Evolutionary conservation across 371 early-diverging fungal genomes (phyloP), one percentile per base, ranked within the genome.

Genomic region (Mucor mucedo): DNA sequence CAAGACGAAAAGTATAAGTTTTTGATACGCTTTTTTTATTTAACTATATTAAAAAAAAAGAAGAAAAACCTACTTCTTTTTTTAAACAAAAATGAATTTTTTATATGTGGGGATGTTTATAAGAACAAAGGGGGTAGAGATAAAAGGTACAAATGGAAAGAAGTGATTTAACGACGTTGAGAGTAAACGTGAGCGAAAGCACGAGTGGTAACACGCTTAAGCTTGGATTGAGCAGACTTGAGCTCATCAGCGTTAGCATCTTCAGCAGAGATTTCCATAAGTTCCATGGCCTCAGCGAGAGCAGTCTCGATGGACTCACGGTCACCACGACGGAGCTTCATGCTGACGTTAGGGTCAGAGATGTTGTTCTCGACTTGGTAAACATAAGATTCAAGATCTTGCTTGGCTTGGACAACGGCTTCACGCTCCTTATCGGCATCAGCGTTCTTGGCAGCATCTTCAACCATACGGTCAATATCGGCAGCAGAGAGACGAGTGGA

Each of bases 391-490:
- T 95, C 95, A 68, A 95, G 88, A 47, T 85, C 91, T 83, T 94
- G 92, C 86, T 89, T 90, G 75, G 95, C 88, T 75, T 87, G 84
- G 71, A 93, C 88, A 65, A 89, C 84, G 68, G 87, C 89, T 66
- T 90, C 91, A 66, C 88, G 89, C 67, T 83, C 88, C 73, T 89
- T 84, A 79, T 95, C 96, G 72, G 90, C 88, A 55, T 87, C 91
- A 80, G 90, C 89, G 87, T 85, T 89, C 87, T 90, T 88, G 74
- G 91, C 94, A 63, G 95, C 95, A 67, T 96, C 96, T 55, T 75
- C 60, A 68, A 98, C 86, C 92, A 96, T 93, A 69, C 92, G 90
- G 68, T 95, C 93, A 65, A 96, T 93, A 68, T 98, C 96, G 48
- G 85, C 90, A 63, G 89, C 86, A 63, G 95, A 89, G 48, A 98